These are phyloP conservation scores for Plectosphaerella plurivora DNA, from an alignment of 2,329 filamentous ascomycete genomes.

Conservation along the genomic window DNA sequence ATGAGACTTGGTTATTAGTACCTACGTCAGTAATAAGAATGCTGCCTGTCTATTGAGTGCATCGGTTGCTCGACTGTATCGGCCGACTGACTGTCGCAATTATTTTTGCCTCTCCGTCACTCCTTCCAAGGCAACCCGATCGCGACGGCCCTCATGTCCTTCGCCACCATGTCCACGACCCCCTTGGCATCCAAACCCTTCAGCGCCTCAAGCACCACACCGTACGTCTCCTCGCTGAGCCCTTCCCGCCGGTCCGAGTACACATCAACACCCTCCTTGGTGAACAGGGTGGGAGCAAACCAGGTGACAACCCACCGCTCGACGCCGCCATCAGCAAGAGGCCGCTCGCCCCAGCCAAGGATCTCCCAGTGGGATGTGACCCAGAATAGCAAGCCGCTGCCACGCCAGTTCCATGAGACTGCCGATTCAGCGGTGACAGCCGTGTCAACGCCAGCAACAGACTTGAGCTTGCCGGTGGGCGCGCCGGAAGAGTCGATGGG, in stretches of 20 bases:
- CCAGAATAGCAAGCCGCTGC: slow-evolving; percentile 69
- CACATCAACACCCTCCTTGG: slow-evolving; percentile 75
- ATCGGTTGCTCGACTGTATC: no score
- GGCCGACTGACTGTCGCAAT: no score
- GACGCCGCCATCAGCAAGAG: slow-evolving; percentile 29
- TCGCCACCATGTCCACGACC: slow-evolving; percentile 45
- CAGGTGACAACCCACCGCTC: slow-evolving; percentile 77
- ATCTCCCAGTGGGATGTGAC: slow-evolving; percentile 78
- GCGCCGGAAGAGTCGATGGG: slow-evolving; percentile 33
- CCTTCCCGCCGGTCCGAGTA: slow-evolving; percentile 64
- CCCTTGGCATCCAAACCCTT: slow-evolving; percentile 48
- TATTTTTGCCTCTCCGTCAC: slow-evolving; percentile 14
- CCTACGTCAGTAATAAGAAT: no score
- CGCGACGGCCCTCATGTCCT: slow-evolving; percentile 45
- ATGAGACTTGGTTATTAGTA: no score
- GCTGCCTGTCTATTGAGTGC: no score
- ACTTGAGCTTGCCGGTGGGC: slow-evolving; percentile 41
- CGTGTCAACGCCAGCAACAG: slow-evolving; percentile 62
- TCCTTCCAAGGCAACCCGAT: slow-evolving; percentile 46
- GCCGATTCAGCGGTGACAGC: slow-evolving; percentile 19
- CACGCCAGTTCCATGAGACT: slow-evolving; percentile 69
- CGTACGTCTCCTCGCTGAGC: slow-evolving; percentile 51
- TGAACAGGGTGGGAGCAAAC: slow-evolving; percentile 81
- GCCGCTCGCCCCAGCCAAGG: slow-evolving; percentile 64
- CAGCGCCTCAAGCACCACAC: slow-evolving; percentile 51